A percentile compares a stretch with the other conserved stretches of the same genome.
These are phyloP conservation scores for Trichoderma sp. DNA, from an alignment of 2,329 filamentous ascomycete species.

Conservation along the genomic window DNA sequence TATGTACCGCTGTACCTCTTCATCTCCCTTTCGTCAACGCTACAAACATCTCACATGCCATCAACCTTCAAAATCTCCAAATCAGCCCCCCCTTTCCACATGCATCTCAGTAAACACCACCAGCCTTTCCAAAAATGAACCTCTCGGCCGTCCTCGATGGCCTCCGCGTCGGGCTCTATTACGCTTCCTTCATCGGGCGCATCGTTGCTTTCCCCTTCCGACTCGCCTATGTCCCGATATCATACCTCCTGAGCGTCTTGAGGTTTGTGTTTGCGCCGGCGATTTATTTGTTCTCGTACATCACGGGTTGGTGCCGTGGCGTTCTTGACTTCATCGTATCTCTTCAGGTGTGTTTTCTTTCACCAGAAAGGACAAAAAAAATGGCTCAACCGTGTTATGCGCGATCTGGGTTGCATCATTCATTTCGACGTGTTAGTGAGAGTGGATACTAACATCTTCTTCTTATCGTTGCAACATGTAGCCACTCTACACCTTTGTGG, in stretches of 20 bases:
- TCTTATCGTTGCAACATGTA: slow-evolving; percentile 30
- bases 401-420: background rate
- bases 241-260: slow-evolving; percentile 36
- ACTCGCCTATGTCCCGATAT: slow-evolving; percentile 40
- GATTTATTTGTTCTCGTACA: slow-evolving; percentile 41
- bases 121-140: slow-evolving; percentile 24
- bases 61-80: background rate
- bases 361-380: background rate
- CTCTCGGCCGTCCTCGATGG: slow-evolving; percentile 37
- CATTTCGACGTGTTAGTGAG: background rate
- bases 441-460: slow-evolving; percentile 4
- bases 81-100: background rate
- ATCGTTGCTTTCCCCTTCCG: slow-evolving; percentile 40
- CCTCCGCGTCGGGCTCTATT: slow-evolving; percentile 37
- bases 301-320: slow-evolving; percentile 33
- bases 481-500: slow-evolving; percentile 51
- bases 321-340: slow-evolving; percentile 38
- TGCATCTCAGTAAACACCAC: background rate
- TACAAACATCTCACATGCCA: background rate
- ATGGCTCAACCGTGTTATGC: background rate
- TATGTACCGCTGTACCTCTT: background rate
- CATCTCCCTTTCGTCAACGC: background rate
- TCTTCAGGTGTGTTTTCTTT: slow-evolving; percentile 43
- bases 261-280: slow-evolving; percentile 45
- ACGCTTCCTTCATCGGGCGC: slow-evolving; percentile 34